A percentile compares a stretch with the other conserved stretches of the same genome.
These are phyloP conservation scores for Corinectria fuckeliana DNA, from an alignment of 2,329 filamentous ascomycete species.

Conservation along the genomic window DNA sequence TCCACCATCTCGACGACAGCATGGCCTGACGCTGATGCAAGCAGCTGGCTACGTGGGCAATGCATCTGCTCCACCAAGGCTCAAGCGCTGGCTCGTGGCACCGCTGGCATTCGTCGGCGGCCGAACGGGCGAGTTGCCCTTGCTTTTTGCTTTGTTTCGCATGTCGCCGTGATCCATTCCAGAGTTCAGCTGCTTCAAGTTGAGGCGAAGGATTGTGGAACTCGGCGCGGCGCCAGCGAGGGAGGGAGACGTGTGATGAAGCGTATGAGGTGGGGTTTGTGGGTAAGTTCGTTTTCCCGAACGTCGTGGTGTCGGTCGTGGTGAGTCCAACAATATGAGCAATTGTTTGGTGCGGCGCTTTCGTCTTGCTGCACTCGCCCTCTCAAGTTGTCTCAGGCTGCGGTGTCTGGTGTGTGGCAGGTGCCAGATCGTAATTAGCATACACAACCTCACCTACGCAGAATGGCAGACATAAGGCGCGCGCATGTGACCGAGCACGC, in stretches of 20 bases:
- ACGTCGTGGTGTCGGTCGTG: too few species aligned
- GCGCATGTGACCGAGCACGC: conserved; percentile 38
- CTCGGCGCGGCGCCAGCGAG: conserved; percentile 27
- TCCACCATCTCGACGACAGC: conserved; percentile 24
- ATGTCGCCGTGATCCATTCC: conserved; percentile 21
- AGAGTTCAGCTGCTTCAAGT: conserved; percentile 34
- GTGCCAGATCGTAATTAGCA: conserved; percentile 31
- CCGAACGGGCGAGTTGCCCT: conserved; percentile 16
- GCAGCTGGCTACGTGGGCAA: conserved; percentile 26
- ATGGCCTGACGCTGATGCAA: conserved; percentile 38
- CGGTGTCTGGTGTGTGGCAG: conserved; percentile 7
- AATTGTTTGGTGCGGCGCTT: conserved; percentile 5
- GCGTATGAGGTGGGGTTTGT: conserved; percentile 13
- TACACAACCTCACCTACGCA: conserved; percentile 12
- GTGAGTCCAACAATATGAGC: conserved; percentile 18
- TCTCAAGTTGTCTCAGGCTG: not conserved
- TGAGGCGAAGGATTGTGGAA: conserved; percentile 33
- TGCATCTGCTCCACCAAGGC: conserved; percentile 32
- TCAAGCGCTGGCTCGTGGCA: conserved; percentile 32
- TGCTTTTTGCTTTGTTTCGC: conserved; percentile 20
- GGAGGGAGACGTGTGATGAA: conserved; percentile 16
- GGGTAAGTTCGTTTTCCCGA: not conserved
- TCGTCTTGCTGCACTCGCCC: conserved; percentile 1
- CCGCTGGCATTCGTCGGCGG: conserved; percentile 15
- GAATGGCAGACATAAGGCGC: conserved; percentile 15